Percentiles rank a stretch among this genome's conserved stretches.
Evolutionary conservation across 2,329 filamentous ascomycete genomes (phyloP).

Genomic region (Exophiala spinifera): DNA sequence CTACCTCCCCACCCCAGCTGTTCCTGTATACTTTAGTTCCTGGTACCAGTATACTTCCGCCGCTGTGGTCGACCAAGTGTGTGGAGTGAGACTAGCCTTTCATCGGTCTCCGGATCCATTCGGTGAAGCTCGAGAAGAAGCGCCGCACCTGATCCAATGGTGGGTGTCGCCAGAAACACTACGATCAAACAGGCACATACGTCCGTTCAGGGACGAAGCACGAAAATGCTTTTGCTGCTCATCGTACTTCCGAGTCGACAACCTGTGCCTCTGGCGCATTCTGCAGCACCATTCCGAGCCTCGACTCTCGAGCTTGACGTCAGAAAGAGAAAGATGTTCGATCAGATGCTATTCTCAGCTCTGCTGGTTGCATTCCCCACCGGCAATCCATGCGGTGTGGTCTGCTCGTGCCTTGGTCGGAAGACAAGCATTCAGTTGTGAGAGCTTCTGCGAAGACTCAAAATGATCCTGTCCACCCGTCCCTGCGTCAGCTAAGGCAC

Average conservation of each 20-base stretch:
- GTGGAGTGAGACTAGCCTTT: neutral
- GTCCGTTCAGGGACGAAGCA: conserved; percentile 33
- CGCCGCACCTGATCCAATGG: no score
- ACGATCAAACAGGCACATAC: conserved; percentile 40
- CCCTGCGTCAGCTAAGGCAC: neutral
- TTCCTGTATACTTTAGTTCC: no score
- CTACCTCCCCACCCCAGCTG: neutral
- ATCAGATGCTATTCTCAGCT: neutral
- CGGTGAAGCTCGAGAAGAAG: neutral
- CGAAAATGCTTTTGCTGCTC: neutral
- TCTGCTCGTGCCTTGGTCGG: neutral
- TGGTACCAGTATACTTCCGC: neutral
- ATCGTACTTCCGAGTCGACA: no score
- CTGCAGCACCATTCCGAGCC: no score
- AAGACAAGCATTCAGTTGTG: no score
- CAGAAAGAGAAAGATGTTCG: neutral
- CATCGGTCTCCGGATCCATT: neutral
- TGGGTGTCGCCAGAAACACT: conserved; percentile 17
- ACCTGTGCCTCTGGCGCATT: no score
- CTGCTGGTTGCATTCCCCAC: neutral
- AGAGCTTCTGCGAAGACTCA: no score
- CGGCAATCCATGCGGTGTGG: neutral
- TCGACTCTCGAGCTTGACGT: neutral
- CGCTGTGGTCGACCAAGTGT: neutral
- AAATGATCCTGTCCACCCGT: neutral